Conservation (phyloP, 192 early-diverging fungal species). For the Podila verticillata region DNA sequence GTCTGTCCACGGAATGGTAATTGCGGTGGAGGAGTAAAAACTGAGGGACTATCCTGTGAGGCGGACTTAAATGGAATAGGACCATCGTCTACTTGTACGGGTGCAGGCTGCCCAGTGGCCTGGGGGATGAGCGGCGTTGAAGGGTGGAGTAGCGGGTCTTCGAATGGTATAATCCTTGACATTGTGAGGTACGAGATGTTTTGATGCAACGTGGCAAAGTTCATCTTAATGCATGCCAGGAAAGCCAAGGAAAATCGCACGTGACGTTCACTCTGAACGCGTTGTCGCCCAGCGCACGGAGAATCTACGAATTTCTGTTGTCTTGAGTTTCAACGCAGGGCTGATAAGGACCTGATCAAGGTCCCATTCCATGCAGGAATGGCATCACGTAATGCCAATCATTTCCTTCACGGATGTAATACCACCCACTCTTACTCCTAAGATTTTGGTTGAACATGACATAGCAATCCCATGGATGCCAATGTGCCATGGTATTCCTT, state of each 20-base stretch:
- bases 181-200: not conserved
- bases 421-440: too few relatives aligned
- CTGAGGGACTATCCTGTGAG: constrained; percentile 6
- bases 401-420: too few relatives aligned
- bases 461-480: too few relatives aligned
- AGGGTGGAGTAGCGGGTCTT: constrained; percentile 45
- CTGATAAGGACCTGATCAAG: too few relatives aligned
- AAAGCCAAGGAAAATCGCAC: not conserved
- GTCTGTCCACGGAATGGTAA: not conserved
- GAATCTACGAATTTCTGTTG: too few relatives aligned
- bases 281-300: too few relatives aligned
- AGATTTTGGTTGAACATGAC: too few relatives aligned
- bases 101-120: not conserved
- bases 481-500: too few relatives aligned
- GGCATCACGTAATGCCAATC: too few relatives aligned
- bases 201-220: not conserved
- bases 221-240: not conserved
- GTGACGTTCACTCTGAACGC: too few relatives aligned
- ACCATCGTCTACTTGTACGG: constrained; percentile 30
- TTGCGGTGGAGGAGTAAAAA: constrained; percentile 28
- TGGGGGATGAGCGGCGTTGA: constrained; percentile 26
- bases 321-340: too few relatives aligned
- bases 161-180: constrained; percentile 41
- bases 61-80: constrained; percentile 34
- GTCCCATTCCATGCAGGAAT: too few relatives aligned